Percentiles rank a stretch among this genome's conserved stretches.
Evolutionary conservation across 2,329 filamentous ascomycete genomes (phyloP).

Genomic region (Aureobasidium subglaciale): DNA sequence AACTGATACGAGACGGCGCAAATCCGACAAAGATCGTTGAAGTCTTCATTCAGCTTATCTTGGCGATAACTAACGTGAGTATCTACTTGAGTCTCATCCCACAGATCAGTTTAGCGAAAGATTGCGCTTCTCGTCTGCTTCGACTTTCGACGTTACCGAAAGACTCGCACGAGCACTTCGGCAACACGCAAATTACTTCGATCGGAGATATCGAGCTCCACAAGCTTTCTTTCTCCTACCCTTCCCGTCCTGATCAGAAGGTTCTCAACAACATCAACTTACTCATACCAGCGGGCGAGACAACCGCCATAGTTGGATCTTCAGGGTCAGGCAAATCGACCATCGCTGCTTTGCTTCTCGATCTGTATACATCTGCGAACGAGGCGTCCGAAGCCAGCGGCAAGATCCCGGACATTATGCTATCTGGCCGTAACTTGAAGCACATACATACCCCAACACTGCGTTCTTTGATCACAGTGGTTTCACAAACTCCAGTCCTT

Average conservation of each 20-base stretch:
- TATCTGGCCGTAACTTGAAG: constrained; percentile 51
- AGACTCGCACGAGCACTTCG: constrained; percentile 52
- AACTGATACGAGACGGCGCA: constrained; percentile 49
- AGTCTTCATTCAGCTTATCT: constrained; percentile 76
- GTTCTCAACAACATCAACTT: constrained; percentile 63
- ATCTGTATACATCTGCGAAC: constrained; percentile 52
- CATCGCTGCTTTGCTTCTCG: constrained; percentile 64
- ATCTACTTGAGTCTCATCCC: constrained; percentile 68
- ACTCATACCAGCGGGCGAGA: constrained; percentile 54
- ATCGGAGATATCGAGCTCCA: constrained; percentile 53
- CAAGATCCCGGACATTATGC: constrained; percentile 48
- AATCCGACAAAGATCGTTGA: constrained; percentile 57
- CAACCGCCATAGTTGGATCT: constrained; percentile 70
- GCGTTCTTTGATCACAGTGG: constrained; percentile 57
- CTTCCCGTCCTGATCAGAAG: constrained; percentile 42
- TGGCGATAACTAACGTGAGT: constrained; percentile 68
- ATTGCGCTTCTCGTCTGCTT: constrained; percentile 66
- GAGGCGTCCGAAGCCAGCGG: constrained; percentile 56
- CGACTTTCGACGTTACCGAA: constrained; percentile 57
- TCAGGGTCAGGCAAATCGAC: constrained; percentile 94
- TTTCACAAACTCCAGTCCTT: constrained; percentile 64
- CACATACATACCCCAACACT: constrained; percentile 55
- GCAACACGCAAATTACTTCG: constrained; percentile 37
- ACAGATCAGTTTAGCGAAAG: constrained; percentile 67
- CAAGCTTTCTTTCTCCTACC: constrained; percentile 65